phyloP scores from a whole-genome alignment of 345 rosid genomes.

The Triadica sebifera region DNA sequence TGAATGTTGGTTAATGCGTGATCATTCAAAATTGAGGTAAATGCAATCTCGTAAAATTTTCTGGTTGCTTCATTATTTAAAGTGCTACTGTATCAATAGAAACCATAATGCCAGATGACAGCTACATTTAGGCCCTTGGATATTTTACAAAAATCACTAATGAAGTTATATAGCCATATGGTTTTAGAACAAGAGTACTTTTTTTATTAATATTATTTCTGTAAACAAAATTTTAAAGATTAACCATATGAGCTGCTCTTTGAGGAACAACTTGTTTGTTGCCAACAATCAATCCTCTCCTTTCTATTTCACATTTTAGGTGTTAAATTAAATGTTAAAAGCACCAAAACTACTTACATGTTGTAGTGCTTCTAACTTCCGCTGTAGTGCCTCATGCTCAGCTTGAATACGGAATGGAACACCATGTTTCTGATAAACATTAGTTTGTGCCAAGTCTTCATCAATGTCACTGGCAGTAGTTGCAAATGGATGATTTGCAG shows the following conservation, averaged over 20 bases:
- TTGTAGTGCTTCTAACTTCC: slow-evolving; percentile 79
- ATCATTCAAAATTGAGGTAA: neutral
- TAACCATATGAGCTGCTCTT: neutral
- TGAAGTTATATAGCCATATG: too few relatives aligned
- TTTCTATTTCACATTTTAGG: neutral
- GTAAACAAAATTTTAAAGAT: too few relatives aligned
- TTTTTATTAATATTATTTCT: too few relatives aligned
- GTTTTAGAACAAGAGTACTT: too few relatives aligned
- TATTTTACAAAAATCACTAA: neutral
- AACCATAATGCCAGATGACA: neutral
- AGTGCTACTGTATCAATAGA: too few relatives aligned
- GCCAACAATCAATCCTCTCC: neutral
- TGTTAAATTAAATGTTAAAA: neutral
- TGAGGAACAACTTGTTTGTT: neutral
- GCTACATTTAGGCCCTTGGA: neutral
- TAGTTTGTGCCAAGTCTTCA: slow-evolving; percentile 84
- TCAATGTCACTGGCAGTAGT: slow-evolving; percentile 79
- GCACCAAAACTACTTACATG: slow-evolving; percentile 38
- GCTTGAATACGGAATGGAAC: slow-evolving; percentile 88
- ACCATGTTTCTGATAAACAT: slow-evolving; percentile 90
- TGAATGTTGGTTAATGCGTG: neutral
- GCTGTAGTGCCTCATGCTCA: slow-evolving; percentile 91
- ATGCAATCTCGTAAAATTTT: neutral
- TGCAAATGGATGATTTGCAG: slow-evolving; percentile 97
- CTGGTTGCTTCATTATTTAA: neutral